Evolutionary conservation across 352 stramenopile species (phyloP).

Genomic region (Phytophthora pini): DNA sequence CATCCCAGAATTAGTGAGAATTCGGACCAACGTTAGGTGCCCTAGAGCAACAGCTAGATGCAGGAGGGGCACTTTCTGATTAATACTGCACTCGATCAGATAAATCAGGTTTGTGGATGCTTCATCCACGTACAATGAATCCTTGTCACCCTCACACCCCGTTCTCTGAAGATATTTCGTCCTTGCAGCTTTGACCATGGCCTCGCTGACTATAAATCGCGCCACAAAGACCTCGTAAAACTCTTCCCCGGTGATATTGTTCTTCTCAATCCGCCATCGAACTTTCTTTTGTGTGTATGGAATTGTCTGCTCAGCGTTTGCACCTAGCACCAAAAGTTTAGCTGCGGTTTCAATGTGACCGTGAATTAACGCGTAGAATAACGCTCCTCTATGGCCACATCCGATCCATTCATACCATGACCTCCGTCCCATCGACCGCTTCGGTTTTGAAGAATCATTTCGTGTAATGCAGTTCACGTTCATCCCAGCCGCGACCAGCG

Average conservation of each 20-base stretch:
- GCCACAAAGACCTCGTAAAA: slow-evolving; percentile 21
- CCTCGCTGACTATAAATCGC: slow-evolving; percentile 33
- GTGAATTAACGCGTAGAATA: slow-evolving; percentile 63
- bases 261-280: slow-evolving; percentile 5
- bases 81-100: slow-evolving; percentile 56
- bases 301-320: slow-evolving; percentile 52
- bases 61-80: slow-evolving; percentile 45
- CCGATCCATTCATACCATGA: slow-evolving; percentile 30
- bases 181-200: slow-evolving; percentile 33
- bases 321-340: slow-evolving; percentile 63
- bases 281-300: slow-evolving; percentile 35
- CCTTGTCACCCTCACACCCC: not conserved
- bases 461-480: slow-evolving; percentile 54
- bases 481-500: slow-evolving; percentile 57
- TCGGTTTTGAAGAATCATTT: slow-evolving; percentile 15
- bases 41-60: slow-evolving; percentile 49
- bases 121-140: slow-evolving; percentile 1
- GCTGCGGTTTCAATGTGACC: slow-evolving; percentile 61
- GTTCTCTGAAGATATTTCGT: slow-evolving; percentile 12
- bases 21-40: slow-evolving; percentile 35
- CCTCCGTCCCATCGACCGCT: not conserved
- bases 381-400: slow-evolving; percentile 34
- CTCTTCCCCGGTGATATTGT: not conserved
- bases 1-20: slow-evolving; percentile 55
- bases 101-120: slow-evolving; percentile 35